These are phyloP conservation scores for Edaphochlamys debaryana DNA, from an alignment of 139 green algal species.

Conservation along the genomic window DNA sequence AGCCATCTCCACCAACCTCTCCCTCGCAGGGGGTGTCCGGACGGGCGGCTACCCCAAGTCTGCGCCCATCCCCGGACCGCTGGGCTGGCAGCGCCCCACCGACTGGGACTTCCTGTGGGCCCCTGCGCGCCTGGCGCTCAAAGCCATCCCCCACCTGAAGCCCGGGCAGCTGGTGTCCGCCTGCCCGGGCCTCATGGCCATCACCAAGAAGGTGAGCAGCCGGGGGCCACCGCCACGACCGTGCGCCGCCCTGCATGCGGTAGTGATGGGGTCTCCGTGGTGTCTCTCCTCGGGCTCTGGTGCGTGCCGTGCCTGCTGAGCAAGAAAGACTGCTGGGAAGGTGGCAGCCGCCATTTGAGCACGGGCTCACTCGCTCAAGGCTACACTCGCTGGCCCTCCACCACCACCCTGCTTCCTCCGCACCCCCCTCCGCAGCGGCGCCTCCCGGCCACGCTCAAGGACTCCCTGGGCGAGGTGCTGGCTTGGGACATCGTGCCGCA, in stretches of 20 bases:
- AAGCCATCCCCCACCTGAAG: constrained; percentile 50
- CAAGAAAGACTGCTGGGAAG: no score
- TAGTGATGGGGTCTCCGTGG: no score
- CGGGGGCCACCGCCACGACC: background rate
- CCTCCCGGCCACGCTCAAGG: constrained; percentile 49
- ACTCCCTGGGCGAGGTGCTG: constrained; percentile 47
- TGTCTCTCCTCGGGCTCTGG: no score
- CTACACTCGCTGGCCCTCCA: no score
- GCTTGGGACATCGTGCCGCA: constrained; percentile 57
- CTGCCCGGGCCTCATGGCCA: constrained; percentile 60
- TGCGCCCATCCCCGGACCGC: constrained; percentile 55
- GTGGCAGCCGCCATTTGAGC: no score
- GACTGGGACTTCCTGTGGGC: constrained; percentile 78
- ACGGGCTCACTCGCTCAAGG: no score
- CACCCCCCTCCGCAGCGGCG: no score
- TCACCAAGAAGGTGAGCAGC: constrained; percentile 63
- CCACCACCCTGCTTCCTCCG: no score
- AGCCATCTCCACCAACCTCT: no score
- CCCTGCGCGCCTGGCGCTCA: constrained; percentile 60
- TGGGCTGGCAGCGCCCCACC: constrained; percentile 56
- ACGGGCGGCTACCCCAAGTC: constrained; percentile 70
- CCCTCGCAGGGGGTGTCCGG: constrained; percentile 57
- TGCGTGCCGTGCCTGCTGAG: no score
- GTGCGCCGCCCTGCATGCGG: no score
- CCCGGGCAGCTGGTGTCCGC: constrained; percentile 64